Percentiles rank a stretch among this genome's conserved stretches.
phyloP scores from a whole-genome alignment of 2,329 filamentous ascomycete genomes.

The Aureobasidium lini region DNA sequence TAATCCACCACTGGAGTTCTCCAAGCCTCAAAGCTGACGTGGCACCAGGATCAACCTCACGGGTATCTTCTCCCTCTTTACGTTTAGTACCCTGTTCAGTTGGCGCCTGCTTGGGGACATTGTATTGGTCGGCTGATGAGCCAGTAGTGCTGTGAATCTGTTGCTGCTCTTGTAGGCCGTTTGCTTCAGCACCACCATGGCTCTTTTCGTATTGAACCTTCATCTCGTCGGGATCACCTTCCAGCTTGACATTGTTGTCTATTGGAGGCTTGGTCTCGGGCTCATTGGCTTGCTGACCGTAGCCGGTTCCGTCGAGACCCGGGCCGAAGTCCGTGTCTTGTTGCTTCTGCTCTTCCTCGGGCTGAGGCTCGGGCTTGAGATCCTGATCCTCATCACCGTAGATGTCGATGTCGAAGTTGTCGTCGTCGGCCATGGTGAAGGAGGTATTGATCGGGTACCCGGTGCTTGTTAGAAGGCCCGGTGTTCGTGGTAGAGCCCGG shows the following conservation, averaged over 20 bases:
- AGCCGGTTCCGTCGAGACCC: conserved; percentile 24
- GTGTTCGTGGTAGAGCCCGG: neutral
- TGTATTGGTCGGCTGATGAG: conserved; percentile 30
- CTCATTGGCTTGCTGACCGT: conserved; percentile 19
- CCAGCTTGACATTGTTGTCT: neutral
- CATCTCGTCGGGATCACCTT: conserved; percentile 15
- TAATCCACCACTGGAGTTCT: conserved; percentile 94
- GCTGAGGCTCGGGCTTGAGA: conserved; percentile 13
- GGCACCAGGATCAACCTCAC: conserved; percentile 47
- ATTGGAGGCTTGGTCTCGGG: conserved; percentile 17
- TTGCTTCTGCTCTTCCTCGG: conserved; percentile 21
- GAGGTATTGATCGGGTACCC: neutral
- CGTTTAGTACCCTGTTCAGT: conserved; percentile 54
- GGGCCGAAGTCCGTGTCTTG: conserved; percentile 21
- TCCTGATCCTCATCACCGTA: conserved; percentile 51
- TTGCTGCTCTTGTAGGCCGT: conserved; percentile 14
- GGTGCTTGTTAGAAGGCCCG: neutral
- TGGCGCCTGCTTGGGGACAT: conserved; percentile 34
- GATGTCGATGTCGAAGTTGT: conserved; percentile 65
- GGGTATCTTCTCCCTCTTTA: conserved; percentile 50
- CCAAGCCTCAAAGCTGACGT: conserved; percentile 73
- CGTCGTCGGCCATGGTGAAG: conserved; percentile 46
- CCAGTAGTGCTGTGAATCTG: conserved; percentile 33
- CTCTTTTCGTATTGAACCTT: conserved; percentile 9
- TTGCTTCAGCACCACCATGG: neutral